Evolutionary conservation across 306 rosid species (phyloP), one percentile per base, ranked within the genome.

Genomic region (Abrus precatorius): DNA sequence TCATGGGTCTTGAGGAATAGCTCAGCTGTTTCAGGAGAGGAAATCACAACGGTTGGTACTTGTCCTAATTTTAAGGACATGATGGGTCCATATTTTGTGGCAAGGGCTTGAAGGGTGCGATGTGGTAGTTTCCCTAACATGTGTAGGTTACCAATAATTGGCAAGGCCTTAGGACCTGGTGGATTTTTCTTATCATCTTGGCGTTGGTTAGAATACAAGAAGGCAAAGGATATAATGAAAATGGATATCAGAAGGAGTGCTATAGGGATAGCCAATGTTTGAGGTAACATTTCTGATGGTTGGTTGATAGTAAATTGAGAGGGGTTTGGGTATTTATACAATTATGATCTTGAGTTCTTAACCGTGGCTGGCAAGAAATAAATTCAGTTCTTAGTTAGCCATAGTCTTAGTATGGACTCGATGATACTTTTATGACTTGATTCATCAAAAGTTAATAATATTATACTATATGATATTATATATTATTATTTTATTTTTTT

Each of bases 1-100:
- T 88, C 89, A 13, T 86, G 78, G 5, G 85, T 84, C 80, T 77
- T 86, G 74, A 90, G 90, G 80, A 87, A 80, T 3, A 64, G 78
- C 77, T 90, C 72, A 0, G 91, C 91, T 0, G 90, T 75, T 41
- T 34, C 56, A 2, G 90, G 79, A 29, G 92, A 84, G 0, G 88
- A 83, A 14, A 86, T 10, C 33, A 75, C 81, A 9, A 86, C 9
- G 10, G 87, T 1, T 1, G 75, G 70, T 0, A 33, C 63, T 2
- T 52, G 70, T 2, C 89, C 89, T 2, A 80, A 53, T 3, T 69
- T 48, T 6, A 83, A 0, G 14, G 66, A 80, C 89, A 86, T 83
- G 9, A 83, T 80, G 64, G 82, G 75, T 3, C 89, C 89, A 30
- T 86, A 75, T 52, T 5, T 59, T 65, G 28, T 36, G 75, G 89